Conservation (phyloP, 768 basidiomycete genomes). For the Termitomyces sp. region DNA sequence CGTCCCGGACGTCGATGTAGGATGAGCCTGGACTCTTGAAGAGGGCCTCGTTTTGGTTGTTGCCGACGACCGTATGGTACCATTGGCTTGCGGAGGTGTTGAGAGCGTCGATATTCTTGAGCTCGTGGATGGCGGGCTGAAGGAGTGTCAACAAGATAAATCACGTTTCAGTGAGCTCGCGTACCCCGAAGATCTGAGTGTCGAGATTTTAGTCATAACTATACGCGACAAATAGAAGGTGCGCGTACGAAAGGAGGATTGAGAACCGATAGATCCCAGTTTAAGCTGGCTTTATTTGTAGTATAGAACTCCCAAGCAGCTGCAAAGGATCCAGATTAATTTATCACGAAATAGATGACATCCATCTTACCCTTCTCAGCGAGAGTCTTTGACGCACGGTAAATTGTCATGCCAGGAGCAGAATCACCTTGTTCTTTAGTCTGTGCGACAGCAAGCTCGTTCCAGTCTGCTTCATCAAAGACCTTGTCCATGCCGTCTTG, state of each 20-base stretch:
- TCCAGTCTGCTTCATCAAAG: conserved; percentile 56
- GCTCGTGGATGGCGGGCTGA: conserved; percentile 34
- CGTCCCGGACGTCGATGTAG: conserved; percentile 43
- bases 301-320: conserved; percentile 39
- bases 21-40: conserved; percentile 15
- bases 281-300: conserved; percentile 30
- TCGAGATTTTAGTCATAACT: background rate
- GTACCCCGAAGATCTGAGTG: conserved; percentile 25
- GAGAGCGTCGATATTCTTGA: conserved; percentile 22
- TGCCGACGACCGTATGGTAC: conserved; percentile 25
- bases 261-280: conserved; percentile 47
- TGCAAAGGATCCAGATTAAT: conserved; percentile 8
- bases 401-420: conserved; percentile 35
- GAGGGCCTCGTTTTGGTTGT: conserved; percentile 13
- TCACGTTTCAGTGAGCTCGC: background rate
- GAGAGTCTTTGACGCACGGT: conserved; percentile 52
- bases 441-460: conserved; percentile 38
- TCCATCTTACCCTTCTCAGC: conserved; percentile 44
- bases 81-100: conserved; percentile 29
- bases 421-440: conserved; percentile 45
- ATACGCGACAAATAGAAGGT: background rate
- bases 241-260: conserved; percentile 44
- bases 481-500: conserved; percentile 18
- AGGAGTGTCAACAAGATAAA: background rate
- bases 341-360: background rate